These are phyloP conservation scores for Boletales sp. DNA, from an alignment of 768 basidiomycete species.

Conservation along the genomic window DNA sequence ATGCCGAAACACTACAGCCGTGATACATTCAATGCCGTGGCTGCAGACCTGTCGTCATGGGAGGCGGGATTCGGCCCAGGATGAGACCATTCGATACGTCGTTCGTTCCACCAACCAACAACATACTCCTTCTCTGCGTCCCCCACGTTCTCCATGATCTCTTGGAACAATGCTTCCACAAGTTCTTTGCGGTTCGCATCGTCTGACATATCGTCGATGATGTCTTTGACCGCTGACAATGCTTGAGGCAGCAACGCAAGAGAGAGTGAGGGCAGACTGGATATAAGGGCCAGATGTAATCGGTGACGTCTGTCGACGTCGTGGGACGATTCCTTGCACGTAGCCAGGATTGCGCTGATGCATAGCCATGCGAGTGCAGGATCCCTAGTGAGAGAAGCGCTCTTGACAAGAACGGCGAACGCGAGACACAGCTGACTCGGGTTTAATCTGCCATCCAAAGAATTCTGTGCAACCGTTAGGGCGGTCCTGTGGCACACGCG, in stretches of 20 bases:
- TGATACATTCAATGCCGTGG: background rate
- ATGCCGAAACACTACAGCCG: constrained; percentile 7
- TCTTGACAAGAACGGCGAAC: constrained; percentile 64
- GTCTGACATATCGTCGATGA: constrained; percentile 30
- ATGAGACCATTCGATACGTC: constrained; percentile 26
- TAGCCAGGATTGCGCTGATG: constrained; percentile 51
- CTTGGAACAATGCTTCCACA: constrained; percentile 54
- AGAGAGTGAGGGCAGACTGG: constrained; percentile 62
- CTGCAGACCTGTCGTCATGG: background rate
- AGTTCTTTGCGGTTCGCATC: constrained; percentile 40
- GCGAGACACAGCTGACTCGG: constrained; percentile 69
- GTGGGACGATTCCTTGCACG: constrained; percentile 33
- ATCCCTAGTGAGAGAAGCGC: constrained; percentile 45
- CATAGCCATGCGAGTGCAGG: constrained; percentile 65
- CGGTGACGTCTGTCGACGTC: constrained; percentile 40
- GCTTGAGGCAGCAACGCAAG: constrained; percentile 51
- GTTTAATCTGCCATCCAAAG: constrained; percentile 55
- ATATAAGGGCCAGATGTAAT: constrained; percentile 61
- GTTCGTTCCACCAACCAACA: constrained; percentile 72
- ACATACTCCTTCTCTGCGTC: constrained; percentile 66
- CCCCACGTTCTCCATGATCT: constrained; percentile 61
- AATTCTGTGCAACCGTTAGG: constrained; percentile 45
- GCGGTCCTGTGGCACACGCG: background rate
- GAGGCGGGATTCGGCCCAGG: background rate
- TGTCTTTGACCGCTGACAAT: constrained; percentile 45